Conservation (phyloP, 2,329 filamentous ascomycete species). For the Mariannaea elegans region DNA sequence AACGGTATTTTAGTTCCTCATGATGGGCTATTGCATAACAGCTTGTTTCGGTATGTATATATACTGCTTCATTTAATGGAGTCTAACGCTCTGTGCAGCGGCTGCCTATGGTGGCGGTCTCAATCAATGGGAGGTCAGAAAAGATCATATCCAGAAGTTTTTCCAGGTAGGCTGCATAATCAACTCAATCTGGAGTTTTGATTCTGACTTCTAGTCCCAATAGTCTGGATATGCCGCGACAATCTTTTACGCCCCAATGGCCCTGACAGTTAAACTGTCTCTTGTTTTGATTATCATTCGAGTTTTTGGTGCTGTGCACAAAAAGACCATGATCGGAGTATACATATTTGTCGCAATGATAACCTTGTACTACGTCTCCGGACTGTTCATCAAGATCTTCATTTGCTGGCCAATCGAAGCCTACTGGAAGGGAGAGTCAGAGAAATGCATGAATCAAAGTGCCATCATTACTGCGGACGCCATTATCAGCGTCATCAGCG, state of each 20-base stretch:
- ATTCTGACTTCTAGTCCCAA: no score
- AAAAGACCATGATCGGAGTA: slow-evolving; percentile 49
- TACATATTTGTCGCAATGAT: slow-evolving; percentile 50
- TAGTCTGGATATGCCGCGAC: slow-evolving; percentile 53
- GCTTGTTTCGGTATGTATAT: slow-evolving; percentile 20
- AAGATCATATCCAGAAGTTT: slow-evolving; percentile 43
- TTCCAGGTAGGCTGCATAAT: slow-evolving; percentile 41
- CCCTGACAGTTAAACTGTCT: slow-evolving; percentile 53
- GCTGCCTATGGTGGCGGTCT: slow-evolving; percentile 24
- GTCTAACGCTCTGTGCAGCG: not conserved
- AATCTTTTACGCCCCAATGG: slow-evolving; percentile 56
- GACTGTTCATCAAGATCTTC: slow-evolving; percentile 52
- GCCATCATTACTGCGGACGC: slow-evolving; percentile 32
- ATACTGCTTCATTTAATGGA: no score
- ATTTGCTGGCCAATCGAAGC: slow-evolving; percentile 52
- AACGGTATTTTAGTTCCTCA: slow-evolving; percentile 10
- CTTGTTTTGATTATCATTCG: slow-evolving; percentile 54
- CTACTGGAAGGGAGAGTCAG: slow-evolving; percentile 48
- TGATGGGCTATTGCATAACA: slow-evolving; percentile 28
- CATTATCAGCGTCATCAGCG: slow-evolving; percentile 31
- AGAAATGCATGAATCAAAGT: slow-evolving; percentile 47
- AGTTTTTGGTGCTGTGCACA: slow-evolving; percentile 52
- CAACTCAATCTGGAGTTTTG: no score
- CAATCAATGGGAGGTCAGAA: slow-evolving; percentile 35
- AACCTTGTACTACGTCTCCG: slow-evolving; percentile 51